Base-by-base conservation (phyloP, 108 stramenopile species). In the Fistulifera solaris region DNA sequence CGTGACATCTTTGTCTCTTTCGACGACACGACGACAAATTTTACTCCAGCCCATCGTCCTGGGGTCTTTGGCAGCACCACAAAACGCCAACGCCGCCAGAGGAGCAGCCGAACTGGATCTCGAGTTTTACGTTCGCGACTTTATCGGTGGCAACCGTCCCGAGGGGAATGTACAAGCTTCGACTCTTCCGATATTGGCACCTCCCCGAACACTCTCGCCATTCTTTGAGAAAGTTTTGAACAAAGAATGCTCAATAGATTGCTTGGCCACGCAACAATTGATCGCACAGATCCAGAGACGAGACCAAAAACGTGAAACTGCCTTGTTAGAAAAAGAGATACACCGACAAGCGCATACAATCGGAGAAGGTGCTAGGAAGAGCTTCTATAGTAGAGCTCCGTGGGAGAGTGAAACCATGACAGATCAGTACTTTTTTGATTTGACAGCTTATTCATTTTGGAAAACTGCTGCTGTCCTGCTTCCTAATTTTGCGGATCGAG, bases 91-190 rank as follows among this genome's bases (percentile, higher is more conserved):
- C 13, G 81, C 81, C 4, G 84, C 61, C 6, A 76, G 79, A 31
- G 89, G 89, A 16, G 89, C 89, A 5, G 85, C 85, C 12, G 89
- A 91, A 68, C 71, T 85, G 35, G 89, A 91, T 47, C 68, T 86
- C 22, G 89, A 91, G 49, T 91, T 67, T 61, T 91, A 91, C 52
- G 63, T 87, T 38, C 82, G 89, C 27, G 80, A 86, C 66, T 49
- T 87, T 31, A 40, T 77, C 3, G 68, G 75, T 53, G 89, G 89
- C 21, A 91, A 91, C 61, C 73, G 70, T 28, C 54, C 25, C 14
- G 78, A 91, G 53, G 89, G 89, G 17, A 87, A 67, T 42, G 58
- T 81, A 11, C 59, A 61, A 38, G 66, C 77, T 23, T 76, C 82
- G 13, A 52, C 40, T 22, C 59, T 66, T 47, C 73, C 80, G 2